Evolutionary conservation across 139 green algal species (phyloP).

Genomic region (Limnomonas spitsbergensis): DNA sequence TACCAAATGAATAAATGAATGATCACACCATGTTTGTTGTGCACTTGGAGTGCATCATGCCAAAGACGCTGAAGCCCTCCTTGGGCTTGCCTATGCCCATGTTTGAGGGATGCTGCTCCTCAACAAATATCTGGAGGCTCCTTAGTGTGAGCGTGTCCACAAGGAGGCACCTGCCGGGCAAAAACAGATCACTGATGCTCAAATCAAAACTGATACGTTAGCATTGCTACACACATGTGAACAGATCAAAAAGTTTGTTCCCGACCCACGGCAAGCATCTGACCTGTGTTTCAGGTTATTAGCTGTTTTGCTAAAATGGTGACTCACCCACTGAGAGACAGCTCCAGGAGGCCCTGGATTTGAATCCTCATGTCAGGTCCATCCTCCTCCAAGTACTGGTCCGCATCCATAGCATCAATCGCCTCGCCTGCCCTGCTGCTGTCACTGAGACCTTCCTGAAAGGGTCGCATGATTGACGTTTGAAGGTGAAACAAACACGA

Average conservation of each 20-base stretch:
- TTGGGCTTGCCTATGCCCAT: conserved; percentile 88
- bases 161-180: not conserved
- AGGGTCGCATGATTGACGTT: not conserved
- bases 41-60: conserved; percentile 64
- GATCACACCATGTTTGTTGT: conserved; percentile 49
- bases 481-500: not conserved
- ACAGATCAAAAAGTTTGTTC: not conserved
- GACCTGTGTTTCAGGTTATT: not conserved
- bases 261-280: not conserved
- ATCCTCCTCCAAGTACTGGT: no score
- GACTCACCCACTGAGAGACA: not conserved
- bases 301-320: no score
- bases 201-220: not conserved
- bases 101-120: conserved; percentile 74
- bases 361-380: no score
- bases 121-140: conserved; percentile 65
- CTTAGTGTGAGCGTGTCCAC: not conserved
- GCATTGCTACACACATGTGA: not conserved
- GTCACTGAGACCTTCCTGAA: not conserved
- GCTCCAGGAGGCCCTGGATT: not conserved
- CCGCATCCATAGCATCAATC: no score
- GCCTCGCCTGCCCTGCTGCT: not conserved
- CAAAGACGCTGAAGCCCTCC: conserved; percentile 86
- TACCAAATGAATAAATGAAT: no score
- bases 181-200: not conserved